Conservation (phyloP, 768 basidiomycete genomes). For the Termitomyces sp. region DNA sequence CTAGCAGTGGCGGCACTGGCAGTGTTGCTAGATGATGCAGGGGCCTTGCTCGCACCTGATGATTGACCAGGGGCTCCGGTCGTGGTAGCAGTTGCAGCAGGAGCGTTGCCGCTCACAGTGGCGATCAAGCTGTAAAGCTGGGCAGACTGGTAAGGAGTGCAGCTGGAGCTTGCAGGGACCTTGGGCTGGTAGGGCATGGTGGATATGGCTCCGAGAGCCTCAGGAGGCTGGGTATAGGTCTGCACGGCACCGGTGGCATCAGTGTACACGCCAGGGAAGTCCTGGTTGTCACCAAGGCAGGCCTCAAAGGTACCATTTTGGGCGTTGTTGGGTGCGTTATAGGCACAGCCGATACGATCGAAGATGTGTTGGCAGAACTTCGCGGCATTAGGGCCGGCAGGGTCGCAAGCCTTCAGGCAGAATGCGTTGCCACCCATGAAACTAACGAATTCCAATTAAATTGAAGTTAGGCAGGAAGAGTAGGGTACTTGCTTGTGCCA, state of each 20-base stretch:
- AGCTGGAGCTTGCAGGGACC: slow-evolving; percentile 33
- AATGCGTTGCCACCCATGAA: slow-evolving; percentile 65
- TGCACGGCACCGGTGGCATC: slow-evolving; percentile 26
- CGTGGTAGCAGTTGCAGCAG: neutral
- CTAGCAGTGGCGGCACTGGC: slow-evolving; percentile 3
- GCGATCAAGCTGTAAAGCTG: slow-evolving; percentile 23
- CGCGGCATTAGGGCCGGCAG: slow-evolving; percentile 39
- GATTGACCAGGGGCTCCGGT: neutral
- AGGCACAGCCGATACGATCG: slow-evolving; percentile 70
- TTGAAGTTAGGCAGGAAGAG: neutral
- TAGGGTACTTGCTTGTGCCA: slow-evolving; percentile 54
- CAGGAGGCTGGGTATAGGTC: slow-evolving; percentile 38
- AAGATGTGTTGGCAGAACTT: slow-evolving; percentile 66
- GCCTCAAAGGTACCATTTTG: slow-evolving; percentile 53
- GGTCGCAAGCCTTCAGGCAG: slow-evolving; percentile 75
- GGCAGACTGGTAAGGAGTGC: slow-evolving; percentile 24
- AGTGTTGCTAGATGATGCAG: slow-evolving; percentile 7
- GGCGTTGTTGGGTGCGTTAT: slow-evolving; percentile 67
- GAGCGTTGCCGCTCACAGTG: slow-evolving; percentile 8
- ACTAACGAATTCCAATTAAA: slow-evolving; percentile 25
- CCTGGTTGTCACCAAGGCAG: slow-evolving; percentile 64
- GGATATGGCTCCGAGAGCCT: slow-evolving; percentile 28
- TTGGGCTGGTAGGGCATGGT: slow-evolving; percentile 33
- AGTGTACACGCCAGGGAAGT: slow-evolving; percentile 48
- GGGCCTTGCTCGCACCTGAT: neutral